Evolutionary conservation across 805 yeast species (phyloP).

Genomic region (Kazachstania kunashirensis): DNA sequence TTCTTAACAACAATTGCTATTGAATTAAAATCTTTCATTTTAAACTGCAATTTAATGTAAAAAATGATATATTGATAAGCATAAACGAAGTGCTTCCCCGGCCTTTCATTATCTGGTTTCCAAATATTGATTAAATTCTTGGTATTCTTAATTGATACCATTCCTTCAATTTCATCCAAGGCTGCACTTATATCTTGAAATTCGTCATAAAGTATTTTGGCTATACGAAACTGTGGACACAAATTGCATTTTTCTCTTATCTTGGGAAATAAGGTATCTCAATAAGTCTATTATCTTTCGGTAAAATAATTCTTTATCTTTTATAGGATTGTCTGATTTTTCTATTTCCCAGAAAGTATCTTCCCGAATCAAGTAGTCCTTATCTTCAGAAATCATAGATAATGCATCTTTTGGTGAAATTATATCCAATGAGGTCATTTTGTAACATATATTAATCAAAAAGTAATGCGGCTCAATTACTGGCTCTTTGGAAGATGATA

Average conservation of each 20-base stretch:
- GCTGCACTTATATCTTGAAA: conserved; percentile 47
- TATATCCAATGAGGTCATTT: conserved; percentile 36
- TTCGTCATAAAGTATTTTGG: conserved; percentile 50
- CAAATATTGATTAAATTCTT: conserved; percentile 76
- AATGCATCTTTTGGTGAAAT: conserved; percentile 34
- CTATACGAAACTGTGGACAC: conserved; percentile 65
- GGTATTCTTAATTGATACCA: conserved; percentile 57
- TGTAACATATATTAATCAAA: conserved; percentile 48
- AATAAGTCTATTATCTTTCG: conserved; percentile 37
- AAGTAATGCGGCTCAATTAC: conserved; percentile 73
- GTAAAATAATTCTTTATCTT: conserved; percentile 28
- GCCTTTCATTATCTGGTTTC: conserved; percentile 86
- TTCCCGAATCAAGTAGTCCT: conserved; percentile 19
- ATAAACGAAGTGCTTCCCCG: conserved; percentile 86
- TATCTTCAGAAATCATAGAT: conserved; percentile 32
- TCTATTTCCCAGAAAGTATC: conserved; percentile 20
- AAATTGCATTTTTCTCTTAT: conserved; percentile 89
- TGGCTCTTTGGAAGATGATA: conserved; percentile 38
- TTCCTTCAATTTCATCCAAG: conserved; percentile 47
- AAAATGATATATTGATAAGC: conserved; percentile 59
- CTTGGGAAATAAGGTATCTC: conserved; percentile 41
- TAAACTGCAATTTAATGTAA: conserved; percentile 46
- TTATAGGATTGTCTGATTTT: conserved; percentile 4
- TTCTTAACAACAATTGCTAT: conserved; percentile 57
- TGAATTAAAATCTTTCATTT: conserved; percentile 46